phyloP scores from a whole-genome alignment of 1,139 yeast species.

The Pichia cactophila region DNA sequence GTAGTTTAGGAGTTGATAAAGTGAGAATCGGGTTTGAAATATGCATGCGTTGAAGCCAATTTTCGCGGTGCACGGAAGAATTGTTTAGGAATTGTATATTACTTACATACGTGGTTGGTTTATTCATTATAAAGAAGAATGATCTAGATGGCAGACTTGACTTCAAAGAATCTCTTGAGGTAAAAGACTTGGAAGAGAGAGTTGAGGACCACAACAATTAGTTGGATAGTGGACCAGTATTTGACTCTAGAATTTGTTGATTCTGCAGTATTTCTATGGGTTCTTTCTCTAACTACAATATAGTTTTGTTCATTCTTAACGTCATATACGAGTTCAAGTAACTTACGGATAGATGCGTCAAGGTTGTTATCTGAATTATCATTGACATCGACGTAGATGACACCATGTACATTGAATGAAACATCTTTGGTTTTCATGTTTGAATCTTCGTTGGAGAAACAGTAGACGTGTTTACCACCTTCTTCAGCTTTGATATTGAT shows the following conservation, averaged over 20 bases:
- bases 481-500: constrained; percentile 55
- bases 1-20: no score
- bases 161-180: constrained; percentile 92
- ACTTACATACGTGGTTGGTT: background rate
- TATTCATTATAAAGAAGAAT: no score
- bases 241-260: constrained; percentile 94
- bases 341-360: constrained; percentile 75
- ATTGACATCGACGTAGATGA: constrained; percentile 76
- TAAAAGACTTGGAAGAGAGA: constrained; percentile 90
- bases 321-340: constrained; percentile 71
- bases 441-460: constrained; percentile 83
- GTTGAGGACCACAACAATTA: constrained; percentile 76
- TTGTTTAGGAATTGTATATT: no score
- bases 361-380: constrained; percentile 77
- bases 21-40: no score
- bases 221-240: constrained; percentile 95
- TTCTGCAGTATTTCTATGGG: constrained; percentile 98
- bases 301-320: constrained; percentile 90
- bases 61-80: background rate
- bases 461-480: constrained; percentile 75
- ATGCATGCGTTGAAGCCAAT: no score
- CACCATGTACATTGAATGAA: constrained; percentile 92
- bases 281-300: constrained; percentile 91
- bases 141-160: constrained; percentile 74
- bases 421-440: constrained; percentile 77